Evolutionary conservation across 2,329 filamentous ascomycete species (phyloP).

Genomic region (Fusarium longipes): DNA sequence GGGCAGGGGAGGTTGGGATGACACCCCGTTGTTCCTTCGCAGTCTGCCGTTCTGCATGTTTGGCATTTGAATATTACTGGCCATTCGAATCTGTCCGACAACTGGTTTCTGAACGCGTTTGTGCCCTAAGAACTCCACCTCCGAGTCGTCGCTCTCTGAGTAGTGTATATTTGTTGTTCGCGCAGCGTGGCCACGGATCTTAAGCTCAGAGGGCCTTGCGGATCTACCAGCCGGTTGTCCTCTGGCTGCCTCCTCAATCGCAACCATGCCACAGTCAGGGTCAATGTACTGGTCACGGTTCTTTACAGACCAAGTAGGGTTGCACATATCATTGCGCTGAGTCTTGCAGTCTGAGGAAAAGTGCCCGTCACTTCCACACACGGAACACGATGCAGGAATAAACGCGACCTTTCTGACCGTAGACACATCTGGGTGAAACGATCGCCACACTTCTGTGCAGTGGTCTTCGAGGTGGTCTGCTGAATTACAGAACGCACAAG

Average conservation of each 20-base stretch:
- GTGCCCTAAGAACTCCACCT: slow-evolving; percentile 56
- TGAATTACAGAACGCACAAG: slow-evolving; percentile 71
- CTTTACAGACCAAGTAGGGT: slow-evolving; percentile 63
- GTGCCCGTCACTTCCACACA: slow-evolving; percentile 65
- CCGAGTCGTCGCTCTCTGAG: slow-evolving; percentile 61
- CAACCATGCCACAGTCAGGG: slow-evolving; percentile 52
- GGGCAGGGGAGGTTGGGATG: slow-evolving; percentile 53
- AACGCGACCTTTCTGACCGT: slow-evolving; percentile 60
- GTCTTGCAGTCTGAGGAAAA: slow-evolving; percentile 66
- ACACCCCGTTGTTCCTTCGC: slow-evolving; percentile 34
- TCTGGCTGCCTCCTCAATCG: slow-evolving; percentile 52
- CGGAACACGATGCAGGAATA: slow-evolving; percentile 66
- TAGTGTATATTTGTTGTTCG: slow-evolving; percentile 56
- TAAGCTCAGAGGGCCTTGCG: slow-evolving; percentile 46
- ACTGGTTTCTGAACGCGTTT: slow-evolving; percentile 49
- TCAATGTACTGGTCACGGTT: slow-evolving; percentile 64
- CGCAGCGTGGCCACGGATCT: slow-evolving; percentile 50
- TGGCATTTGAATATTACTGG: slow-evolving; percentile 56
- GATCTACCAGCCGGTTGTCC: slow-evolving; percentile 40
- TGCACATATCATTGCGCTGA: slow-evolving; percentile 39
- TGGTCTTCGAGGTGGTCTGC: slow-evolving; percentile 67
- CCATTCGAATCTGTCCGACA: slow-evolving; percentile 54
- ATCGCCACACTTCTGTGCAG: slow-evolving; percentile 72
- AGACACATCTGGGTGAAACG: slow-evolving; percentile 57
- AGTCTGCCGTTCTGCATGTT: slow-evolving; percentile 26